phyloP scores from a whole-genome alignment of 495 filamentous ascomycete species.

The Neurospora sp. region DNA sequence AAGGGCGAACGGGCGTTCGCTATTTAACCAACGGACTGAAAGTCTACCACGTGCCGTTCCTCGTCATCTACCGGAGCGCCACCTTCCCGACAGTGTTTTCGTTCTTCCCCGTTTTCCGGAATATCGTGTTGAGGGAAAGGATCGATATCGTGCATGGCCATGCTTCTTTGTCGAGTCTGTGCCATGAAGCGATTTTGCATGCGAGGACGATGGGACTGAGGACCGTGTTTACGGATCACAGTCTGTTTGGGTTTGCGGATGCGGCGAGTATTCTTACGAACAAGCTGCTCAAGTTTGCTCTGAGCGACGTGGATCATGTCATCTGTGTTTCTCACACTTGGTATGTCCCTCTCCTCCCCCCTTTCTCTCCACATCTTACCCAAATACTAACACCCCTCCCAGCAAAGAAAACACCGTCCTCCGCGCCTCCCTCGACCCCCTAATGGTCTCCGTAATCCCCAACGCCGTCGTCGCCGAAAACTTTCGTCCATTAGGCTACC shows the following conservation, averaged over 20 bases:
- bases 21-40: slow-evolving; percentile 97
- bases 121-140: slow-evolving; percentile 84
- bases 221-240: slow-evolving; percentile 96
- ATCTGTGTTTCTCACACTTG: slow-evolving; percentile 98
- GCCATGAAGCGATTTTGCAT: slow-evolving; percentile 91
- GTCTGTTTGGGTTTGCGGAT: slow-evolving; percentile 95
- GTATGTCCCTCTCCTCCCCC: slow-evolving; percentile 34
- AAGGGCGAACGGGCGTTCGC: slow-evolving; percentile 82
- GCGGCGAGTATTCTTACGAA: slow-evolving; percentile 93
- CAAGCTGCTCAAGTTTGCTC: slow-evolving; percentile 87
- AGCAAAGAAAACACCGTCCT: slow-evolving; percentile 99
- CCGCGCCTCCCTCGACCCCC: slow-evolving; percentile 82
- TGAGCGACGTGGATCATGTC: slow-evolving; percentile 96
- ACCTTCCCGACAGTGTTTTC: slow-evolving; percentile 98
- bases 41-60: slow-evolving; percentile 93
- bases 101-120: slow-evolving; percentile 93
- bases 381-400: slow-evolving; percentile 4
- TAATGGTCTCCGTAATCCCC: slow-evolving; percentile 96
- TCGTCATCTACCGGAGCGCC: slow-evolving; percentile 86
- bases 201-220: slow-evolving; percentile 91
- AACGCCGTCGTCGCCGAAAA: slow-evolving; percentile 97
- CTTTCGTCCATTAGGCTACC: slow-evolving; percentile 60
- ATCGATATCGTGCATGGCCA: slow-evolving; percentile 98
- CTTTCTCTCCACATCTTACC: not conserved
- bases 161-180: slow-evolving; percentile 80